These are phyloP conservation scores for Tolypocladium paradoxum DNA, from an alignment of 2,329 filamentous ascomycete genomes.

Conservation along the genomic window DNA sequence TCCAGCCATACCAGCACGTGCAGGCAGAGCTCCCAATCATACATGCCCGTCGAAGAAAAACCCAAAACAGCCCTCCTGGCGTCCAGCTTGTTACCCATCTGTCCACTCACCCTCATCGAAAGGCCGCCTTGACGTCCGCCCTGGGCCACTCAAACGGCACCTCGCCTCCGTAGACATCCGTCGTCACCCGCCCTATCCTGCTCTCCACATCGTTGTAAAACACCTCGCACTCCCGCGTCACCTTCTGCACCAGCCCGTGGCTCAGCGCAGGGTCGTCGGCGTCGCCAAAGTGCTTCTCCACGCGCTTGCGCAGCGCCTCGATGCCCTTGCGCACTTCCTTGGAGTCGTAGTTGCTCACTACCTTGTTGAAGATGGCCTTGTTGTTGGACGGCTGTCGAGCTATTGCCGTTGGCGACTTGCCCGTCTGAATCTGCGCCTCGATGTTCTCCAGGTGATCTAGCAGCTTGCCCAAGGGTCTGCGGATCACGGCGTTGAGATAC, in stretches of 20 bases:
- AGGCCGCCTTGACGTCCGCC: conserved; percentile 50
- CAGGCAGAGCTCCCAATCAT: not conserved
- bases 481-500: conserved; percentile 81
- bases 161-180: conserved; percentile 54
- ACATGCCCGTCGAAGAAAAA: not conserved
- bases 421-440: conserved; percentile 56
- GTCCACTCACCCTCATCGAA: conserved; percentile 20
- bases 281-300: conserved; percentile 96
- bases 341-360: conserved; percentile 67
- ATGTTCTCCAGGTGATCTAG: conserved; percentile 87
- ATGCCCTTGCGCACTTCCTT: conserved; percentile 87
- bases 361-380: conserved; percentile 74
- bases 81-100: not conserved
- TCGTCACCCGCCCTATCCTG: conserved; percentile 47
- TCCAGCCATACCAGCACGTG: not conserved
- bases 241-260: conserved; percentile 44
- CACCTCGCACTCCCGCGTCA: conserved; percentile 49
- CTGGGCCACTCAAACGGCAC: conserved; percentile 57
- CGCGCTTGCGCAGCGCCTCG: conserved; percentile 76
- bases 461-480: conserved; percentile 78
- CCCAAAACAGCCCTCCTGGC: not conserved
- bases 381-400: conserved; percentile 75
- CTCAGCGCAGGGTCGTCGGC: conserved; percentile 64
- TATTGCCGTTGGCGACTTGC: conserved; percentile 52
- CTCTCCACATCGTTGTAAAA: conserved; percentile 53